Conservation (phyloP, 2,329 filamentous ascomycete genomes). For the Lasiodiplodia theobromae region DNA sequence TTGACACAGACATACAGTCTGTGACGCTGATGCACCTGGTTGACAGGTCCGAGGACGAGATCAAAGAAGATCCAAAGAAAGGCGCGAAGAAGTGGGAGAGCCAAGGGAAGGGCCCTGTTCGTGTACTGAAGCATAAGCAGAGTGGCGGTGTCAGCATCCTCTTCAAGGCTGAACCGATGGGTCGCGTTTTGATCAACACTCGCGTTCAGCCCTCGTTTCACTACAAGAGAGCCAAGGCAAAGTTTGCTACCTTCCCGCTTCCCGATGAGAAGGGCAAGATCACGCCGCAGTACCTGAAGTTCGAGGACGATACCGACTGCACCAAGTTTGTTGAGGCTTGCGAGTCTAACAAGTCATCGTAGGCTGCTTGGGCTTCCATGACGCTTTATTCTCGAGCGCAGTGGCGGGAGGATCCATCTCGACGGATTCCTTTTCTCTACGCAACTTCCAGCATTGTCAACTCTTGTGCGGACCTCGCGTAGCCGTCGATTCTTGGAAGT, state of each 20-base stretch:
- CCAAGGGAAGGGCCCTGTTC: constrained; percentile 43
- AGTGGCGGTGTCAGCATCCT: constrained; percentile 43
- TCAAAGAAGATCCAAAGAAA: constrained; percentile 34
- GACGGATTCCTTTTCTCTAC: background rate
- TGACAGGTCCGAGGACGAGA: constrained; percentile 37
- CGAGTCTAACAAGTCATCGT: constrained; percentile 18
- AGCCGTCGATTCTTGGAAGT: background rate
- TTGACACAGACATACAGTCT: constrained; percentile 32
- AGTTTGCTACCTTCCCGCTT: constrained; percentile 40
- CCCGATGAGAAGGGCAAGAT: constrained; percentile 39
- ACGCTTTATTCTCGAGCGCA: background rate
- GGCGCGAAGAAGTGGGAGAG: constrained; percentile 42
- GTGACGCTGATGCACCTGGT: constrained; percentile 38
- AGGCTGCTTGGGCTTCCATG: background rate
- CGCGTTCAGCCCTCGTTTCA: constrained; percentile 39
- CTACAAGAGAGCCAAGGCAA: constrained; percentile 35
- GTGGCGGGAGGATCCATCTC: background rate
- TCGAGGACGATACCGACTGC: constrained; percentile 41
- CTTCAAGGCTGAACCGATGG: constrained; percentile 41
- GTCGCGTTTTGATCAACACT: constrained; percentile 43
- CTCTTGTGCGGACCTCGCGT: background rate
- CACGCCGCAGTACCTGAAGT: constrained; percentile 36
- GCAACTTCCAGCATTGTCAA: background rate
- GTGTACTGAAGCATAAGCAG: constrained; percentile 47
- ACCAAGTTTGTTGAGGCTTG: constrained; percentile 36